Conservation (phyloP, 73 alveolate genomes). For the Stentor roeselii region DNA sequence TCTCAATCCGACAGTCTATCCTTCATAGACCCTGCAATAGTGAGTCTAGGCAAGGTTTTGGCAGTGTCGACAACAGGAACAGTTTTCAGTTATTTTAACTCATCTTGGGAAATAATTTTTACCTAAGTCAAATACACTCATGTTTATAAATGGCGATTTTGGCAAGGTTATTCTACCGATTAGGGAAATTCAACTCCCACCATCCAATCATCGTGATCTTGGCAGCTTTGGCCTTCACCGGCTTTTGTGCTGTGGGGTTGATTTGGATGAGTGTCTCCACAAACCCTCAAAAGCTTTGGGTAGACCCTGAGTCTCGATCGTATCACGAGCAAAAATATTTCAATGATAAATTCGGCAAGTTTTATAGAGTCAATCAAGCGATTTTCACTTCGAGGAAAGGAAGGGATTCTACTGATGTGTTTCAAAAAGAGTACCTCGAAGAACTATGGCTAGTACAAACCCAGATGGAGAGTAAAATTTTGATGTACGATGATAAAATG, state of each 20-base stretch:
- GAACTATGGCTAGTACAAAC: constrained; percentile 66
- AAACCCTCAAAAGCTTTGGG: constrained; percentile 80
- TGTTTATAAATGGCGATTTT: constrained; percentile 9
- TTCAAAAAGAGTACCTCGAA: constrained; percentile 71
- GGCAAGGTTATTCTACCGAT: neutral
- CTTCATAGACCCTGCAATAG: neutral
- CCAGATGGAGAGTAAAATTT: constrained; percentile 56
- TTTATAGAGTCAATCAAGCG: constrained; percentile 81
- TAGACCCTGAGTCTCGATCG: constrained; percentile 74
- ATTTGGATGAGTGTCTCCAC: constrained; percentile 13
- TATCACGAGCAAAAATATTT: constrained; percentile 70
- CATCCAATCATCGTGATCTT: constrained; percentile 7
- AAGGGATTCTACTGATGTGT: constrained; percentile 54
- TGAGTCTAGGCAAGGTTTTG: neutral
- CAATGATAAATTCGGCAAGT: constrained; percentile 81
- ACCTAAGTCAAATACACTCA: neutral
- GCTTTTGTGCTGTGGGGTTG: neutral
- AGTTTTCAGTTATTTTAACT: neutral
- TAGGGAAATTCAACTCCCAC: neutral
- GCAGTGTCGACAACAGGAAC: neutral
- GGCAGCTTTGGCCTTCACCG: neutral
- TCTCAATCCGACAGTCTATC: neutral
- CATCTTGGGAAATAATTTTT: neutral
- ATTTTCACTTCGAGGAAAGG: constrained; percentile 56
- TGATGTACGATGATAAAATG: constrained; percentile 41